Percentiles rank a stretch among this genome's conserved stretches.
Evolutionary conservation across 345 rosid species (phyloP).

Genomic region (Corymbia maculata): DNA sequence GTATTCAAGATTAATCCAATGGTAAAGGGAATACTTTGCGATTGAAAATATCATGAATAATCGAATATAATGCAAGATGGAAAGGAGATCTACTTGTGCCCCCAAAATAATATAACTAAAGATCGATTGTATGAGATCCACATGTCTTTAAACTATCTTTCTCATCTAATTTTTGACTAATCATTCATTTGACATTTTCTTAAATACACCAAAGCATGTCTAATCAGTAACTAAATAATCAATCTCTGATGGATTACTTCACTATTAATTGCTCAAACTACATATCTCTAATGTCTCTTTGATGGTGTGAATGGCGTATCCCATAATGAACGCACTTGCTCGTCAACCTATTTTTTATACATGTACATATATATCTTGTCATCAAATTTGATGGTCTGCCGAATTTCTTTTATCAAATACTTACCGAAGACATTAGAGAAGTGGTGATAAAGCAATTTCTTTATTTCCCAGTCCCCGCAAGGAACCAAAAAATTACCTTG

Average conservation of each 20-base stretch:
- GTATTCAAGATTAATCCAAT: too few species aligned
- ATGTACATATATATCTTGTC: too few species aligned
- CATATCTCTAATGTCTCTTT: background rate
- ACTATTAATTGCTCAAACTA: background rate
- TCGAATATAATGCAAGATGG: too few species aligned
- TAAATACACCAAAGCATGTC: background rate
- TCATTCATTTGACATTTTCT: background rate
- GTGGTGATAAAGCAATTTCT: background rate
- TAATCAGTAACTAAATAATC: background rate
- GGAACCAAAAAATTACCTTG: too few species aligned
- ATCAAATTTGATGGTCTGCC: background rate
- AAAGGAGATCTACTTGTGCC: too few species aligned
- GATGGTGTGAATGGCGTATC: background rate
- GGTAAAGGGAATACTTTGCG: background rate
- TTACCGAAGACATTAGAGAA: background rate
- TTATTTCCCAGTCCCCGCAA: too few species aligned
- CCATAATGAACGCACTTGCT: background rate
- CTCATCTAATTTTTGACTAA: background rate
- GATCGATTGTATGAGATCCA: background rate
- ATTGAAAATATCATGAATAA: too few species aligned
- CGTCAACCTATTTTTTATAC: background rate
- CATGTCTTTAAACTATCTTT: background rate
- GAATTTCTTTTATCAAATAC: background rate
- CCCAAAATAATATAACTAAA: background rate
- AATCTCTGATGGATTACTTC: background rate